Conservation (phyloP, 345 rosid species). For the Pistacia vera region DNA sequence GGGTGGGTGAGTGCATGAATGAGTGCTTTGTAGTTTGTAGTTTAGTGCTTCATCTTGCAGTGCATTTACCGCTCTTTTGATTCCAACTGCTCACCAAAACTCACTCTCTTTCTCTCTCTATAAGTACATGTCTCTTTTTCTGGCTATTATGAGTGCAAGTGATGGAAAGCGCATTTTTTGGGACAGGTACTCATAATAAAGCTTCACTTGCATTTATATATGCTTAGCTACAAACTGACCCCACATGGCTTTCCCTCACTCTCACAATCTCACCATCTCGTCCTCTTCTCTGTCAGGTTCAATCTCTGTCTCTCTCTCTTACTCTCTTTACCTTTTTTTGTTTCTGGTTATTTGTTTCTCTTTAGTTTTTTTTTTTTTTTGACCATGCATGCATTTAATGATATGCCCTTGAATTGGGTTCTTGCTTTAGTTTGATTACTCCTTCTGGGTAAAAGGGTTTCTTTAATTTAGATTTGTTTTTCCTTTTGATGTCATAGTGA, state of each 20-base stretch:
- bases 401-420: background rate
- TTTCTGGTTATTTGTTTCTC: background rate
- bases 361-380: background rate
- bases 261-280: background rate
- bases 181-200: background rate
- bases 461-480: background rate
- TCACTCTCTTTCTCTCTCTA: too few relatives aligned
- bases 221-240: background rate
- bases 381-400: background rate
- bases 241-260: background rate
- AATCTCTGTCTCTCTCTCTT: background rate
- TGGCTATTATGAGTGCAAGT: too few relatives aligned
- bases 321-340: background rate
- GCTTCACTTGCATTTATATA: background rate
- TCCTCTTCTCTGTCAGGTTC: slow-evolving; percentile 11
- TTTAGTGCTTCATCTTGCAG: too few relatives aligned
- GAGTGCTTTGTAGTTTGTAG: too few relatives aligned
- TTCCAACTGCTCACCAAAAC: too few relatives aligned
- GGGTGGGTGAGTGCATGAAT: too few relatives aligned
- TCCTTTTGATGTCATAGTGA: background rate
- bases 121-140: too few relatives aligned
- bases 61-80: too few relatives aligned
- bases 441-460: too few relatives aligned
- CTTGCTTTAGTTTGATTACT: too few relatives aligned
- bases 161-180: too few relatives aligned